Base-by-base conservation (phyloP, 768 basidiomycete genomes). In the Lentinula guzmanii region DNA sequence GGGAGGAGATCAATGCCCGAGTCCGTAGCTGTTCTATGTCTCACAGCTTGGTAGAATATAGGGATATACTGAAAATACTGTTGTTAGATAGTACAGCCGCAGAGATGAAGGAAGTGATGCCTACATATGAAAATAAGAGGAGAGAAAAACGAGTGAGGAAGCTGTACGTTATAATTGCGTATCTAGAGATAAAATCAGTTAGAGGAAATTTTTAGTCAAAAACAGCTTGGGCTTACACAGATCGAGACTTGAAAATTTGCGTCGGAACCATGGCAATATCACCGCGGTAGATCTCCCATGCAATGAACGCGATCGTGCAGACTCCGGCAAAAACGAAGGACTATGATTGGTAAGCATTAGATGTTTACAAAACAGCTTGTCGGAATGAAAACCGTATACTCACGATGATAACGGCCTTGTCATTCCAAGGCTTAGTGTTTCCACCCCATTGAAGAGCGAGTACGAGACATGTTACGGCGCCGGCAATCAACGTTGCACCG, bases 401-500 rank as follows among this genome's bases (percentile, higher is more conserved):
- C n/a, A 69, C 65, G 35, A 60, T 59, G 45, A 71, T 67, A 35
- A 67, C 63, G n/a, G 50, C 61, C 24, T 31, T 35, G 51, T 64
- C 57, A 39, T 62, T 65, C 81, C 81, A 82, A 0, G 75, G 67
- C 64, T 77, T 76, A 21, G 70, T 67, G 64, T 77, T 76, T 0
- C 79, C 79, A 15, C 79, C 80, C 76, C 77, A 78, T 58, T 78
- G 75, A 1, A 81, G 67, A 4, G 79, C 72, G 7, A 81, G 70
- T 24, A 79, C 69, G 9, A 80, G 67, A 48, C 65, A 70, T 4
- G 74, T 76, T 39, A 79, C 68, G 15, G 70, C 57, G 6, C 59
- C 72, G 43, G 79, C 68, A 51, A 75, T 67, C 31, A 80, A 67
- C 15, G 65, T 64, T 0, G 73, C 70, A 8, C 78, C 79, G 55